A percentile compares a stretch with the other conserved stretches of the same genome.
Evolutionary conservation across 129 eudicot species (phyloP).

Genomic region (Ambrosia artemisiifolia): DNA sequence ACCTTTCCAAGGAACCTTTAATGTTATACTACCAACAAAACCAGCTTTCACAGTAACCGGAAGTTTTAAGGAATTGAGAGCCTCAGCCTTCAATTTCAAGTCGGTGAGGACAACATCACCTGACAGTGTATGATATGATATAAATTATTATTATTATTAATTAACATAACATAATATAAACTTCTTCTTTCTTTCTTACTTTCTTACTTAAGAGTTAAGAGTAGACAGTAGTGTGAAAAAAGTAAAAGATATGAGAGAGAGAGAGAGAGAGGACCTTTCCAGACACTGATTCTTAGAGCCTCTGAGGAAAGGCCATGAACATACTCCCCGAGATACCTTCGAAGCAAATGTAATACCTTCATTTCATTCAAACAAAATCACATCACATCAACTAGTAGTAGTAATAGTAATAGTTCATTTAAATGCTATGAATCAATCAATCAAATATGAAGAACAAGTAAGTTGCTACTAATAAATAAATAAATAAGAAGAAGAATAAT

Average conservation of each 20-base stretch:
- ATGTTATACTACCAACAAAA: conserved; percentile 88
- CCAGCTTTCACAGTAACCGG: conserved; percentile 97
- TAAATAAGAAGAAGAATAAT: not conserved
- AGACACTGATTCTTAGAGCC: conserved; percentile 91
- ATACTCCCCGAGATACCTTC: conserved; percentile 91
- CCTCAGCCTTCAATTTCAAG: conserved; percentile 94
- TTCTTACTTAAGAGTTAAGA: no score
- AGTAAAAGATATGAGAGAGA: not conserved
- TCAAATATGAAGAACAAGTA: conserved; percentile 1
- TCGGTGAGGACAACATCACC: conserved; percentile 98
- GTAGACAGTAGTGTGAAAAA: not conserved
- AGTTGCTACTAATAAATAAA: not conserved
- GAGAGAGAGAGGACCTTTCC: conserved; percentile 62
- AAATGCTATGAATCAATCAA: not conserved
- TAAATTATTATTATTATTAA: conserved; percentile 17
- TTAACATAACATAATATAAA: not conserved
- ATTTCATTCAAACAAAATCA: conserved; percentile 8
- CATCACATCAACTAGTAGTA: conserved; percentile 12
- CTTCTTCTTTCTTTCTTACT: no score
- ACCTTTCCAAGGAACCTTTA: conserved; percentile 99
- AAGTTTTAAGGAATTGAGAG: conserved; percentile 80
- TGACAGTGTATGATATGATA: conserved; percentile 16
- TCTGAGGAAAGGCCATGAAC: conserved; percentile 96
- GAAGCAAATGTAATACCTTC: conserved; percentile 97
- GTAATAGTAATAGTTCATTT: not conserved